Percentiles rank a stretch among this genome's conserved stretches.
phyloP scores from a whole-genome alignment of 164 flowering plant species.

The Vitis rotundifolia region DNA sequence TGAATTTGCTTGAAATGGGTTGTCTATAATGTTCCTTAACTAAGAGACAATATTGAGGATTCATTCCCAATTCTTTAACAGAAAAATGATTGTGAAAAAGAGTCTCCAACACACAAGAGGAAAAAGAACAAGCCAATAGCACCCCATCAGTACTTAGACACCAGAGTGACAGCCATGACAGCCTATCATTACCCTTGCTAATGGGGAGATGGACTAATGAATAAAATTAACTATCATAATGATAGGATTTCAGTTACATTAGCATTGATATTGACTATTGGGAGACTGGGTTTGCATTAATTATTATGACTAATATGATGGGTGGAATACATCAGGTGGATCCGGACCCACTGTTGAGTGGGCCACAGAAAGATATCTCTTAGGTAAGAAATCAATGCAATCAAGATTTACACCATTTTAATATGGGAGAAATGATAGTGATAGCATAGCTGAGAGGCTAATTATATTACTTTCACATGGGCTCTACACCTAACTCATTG shows the following conservation, averaged over 20 bases:
- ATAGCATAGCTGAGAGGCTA: constrained; percentile 24
- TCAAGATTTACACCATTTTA: constrained; percentile 15
- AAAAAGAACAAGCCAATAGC: not conserved
- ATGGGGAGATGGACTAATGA: not conserved
- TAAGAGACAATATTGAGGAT: constrained; percentile 19
- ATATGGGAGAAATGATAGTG: constrained; percentile 28
- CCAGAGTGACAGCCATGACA: not conserved
- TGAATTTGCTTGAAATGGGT: constrained; percentile 1
- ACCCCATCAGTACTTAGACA: too few species aligned
- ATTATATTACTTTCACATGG: constrained; percentile 18
- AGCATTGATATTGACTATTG: constrained; percentile 17
- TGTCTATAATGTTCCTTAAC: constrained; percentile 19
- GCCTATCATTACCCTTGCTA: constrained; percentile 5
- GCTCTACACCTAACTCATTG: constrained; percentile 22
- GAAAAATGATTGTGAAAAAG: constrained; percentile 15
- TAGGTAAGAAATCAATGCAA: constrained; percentile 39
- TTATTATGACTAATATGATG: constrained; percentile 13
- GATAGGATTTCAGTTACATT: constrained; percentile 21
- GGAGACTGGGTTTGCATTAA: not conserved
- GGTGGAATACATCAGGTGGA: constrained; percentile 12
- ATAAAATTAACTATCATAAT: constrained; percentile 19
- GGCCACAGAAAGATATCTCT: constrained; percentile 18
- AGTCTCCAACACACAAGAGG: constrained; percentile 24
- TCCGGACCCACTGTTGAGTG: constrained; percentile 26
- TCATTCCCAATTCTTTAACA: constrained; percentile 9